Evolutionary conservation across 768 basidiomycete genomes (phyloP), one percentile per base, ranked within the genome.

Genomic region (Imleria badia): DNA sequence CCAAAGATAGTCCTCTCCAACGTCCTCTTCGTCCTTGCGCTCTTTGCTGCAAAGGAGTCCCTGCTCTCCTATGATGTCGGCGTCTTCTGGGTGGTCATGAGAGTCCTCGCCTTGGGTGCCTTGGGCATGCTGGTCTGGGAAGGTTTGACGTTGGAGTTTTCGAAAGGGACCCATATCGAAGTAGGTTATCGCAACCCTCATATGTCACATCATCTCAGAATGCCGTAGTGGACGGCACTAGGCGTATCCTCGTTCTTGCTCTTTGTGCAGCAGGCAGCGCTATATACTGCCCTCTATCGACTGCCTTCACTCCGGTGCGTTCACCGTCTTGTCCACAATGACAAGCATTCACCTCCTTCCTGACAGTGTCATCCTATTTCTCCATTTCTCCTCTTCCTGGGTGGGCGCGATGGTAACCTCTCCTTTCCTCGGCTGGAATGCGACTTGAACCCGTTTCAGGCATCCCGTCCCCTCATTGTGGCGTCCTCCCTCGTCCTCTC

Each of bases 41-140:
- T 87, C 34, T 80, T 84, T 68, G 78, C 82, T 7, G 77, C 81
- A 46, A 89, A 87, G 72, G 86, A 84, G 61, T 81, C 82, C 74
- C 70, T 91, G 8, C 71, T 91, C 44, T 75, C 81, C 17, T 78
- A 79, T 36, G 85, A 89, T 66, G 80, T 85, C 20, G 85, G 85
- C 8, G 80, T 87, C 10, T 85, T 90, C 64, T 91, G 89, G 90
- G 76, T 89, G 14, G 75, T 87, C 33, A 84, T 91, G 74, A 75
- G 87, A 57, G 78, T 89, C 45, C 74, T 91, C 48, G 86, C 85
- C 4, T 82, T 84, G 60, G 86, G 83, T n/a, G 86, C 81, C n/a
- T 62, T 89, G 49, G 84, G 81, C 19, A 78, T 82, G 40, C 60
- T 88, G 42, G 69, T 81, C 19, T 85, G 87, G 85, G 83, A 84